Percentiles rank a stretch among this genome's conserved stretches.
These are phyloP conservation scores for Boletus subparvulus DNA, from an alignment of 768 basidiomycete species.

Conservation along the genomic window DNA sequence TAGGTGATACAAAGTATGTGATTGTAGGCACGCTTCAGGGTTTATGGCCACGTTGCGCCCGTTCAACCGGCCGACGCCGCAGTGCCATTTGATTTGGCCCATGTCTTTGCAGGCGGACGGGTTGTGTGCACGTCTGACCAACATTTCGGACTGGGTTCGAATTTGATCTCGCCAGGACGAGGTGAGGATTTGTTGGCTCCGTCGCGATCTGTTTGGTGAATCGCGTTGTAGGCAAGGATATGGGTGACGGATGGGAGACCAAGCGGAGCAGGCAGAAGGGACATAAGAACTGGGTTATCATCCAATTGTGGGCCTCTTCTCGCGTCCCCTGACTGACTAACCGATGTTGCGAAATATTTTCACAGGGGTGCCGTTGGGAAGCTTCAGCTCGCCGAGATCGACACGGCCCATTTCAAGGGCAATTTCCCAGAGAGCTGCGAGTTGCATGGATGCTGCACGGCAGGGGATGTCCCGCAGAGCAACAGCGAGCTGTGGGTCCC, in stretches of 20 bases:
- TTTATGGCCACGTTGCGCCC: conserved; percentile 77
- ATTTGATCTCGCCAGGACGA: conserved; percentile 88
- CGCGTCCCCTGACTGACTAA: neutral
- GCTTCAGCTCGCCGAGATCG: conserved; percentile 81
- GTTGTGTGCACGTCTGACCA: conserved; percentile 89
- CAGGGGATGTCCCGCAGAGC: conserved; percentile 39
- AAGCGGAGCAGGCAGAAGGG: conserved; percentile 76
- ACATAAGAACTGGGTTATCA: conserved; percentile 90
- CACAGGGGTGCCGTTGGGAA: conserved; percentile 69
- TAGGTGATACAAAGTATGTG: neutral
- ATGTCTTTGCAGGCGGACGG: conserved; percentile 85
- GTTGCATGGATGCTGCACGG: conserved; percentile 54
- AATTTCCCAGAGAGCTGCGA: conserved; percentile 93
- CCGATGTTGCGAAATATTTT: neutral
- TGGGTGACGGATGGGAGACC: conserved; percentile 99
- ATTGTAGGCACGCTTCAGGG: conserved; percentile 83
- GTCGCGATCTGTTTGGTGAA: neutral
- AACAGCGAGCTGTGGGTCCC: conserved; percentile 58
- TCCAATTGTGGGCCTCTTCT: conserved; percentile 63
- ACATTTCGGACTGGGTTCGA: conserved; percentile 90
- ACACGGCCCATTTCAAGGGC: conserved; percentile 94
- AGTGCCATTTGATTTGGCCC: conserved; percentile 77
- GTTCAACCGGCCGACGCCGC: conserved; percentile 51
- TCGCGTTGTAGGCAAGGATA: conserved; percentile 61
- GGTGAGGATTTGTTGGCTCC: conserved; percentile 38